phyloP scores from a whole-genome alignment of 345 rosid species.

The Lumnitzera racemosa region DNA sequence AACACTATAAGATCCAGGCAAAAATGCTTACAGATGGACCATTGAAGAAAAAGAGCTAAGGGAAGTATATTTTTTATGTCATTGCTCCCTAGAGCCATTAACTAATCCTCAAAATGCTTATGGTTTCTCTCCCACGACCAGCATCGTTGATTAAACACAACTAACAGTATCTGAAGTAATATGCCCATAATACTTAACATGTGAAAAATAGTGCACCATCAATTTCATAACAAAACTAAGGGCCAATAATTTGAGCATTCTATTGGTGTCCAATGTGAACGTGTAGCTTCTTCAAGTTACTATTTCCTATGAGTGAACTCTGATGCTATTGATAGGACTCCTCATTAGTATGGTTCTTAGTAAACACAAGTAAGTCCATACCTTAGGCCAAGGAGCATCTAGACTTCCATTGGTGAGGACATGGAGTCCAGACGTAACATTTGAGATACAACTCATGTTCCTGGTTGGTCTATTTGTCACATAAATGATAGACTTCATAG shows the following conservation, averaged over 20 bases:
- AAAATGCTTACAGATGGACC: not conserved
- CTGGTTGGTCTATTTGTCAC: constrained; percentile 57
- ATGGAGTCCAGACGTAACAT: constrained; percentile 70
- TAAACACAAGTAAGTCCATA: constrained; percentile 3
- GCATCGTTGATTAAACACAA: no score
- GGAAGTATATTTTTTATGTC: not conserved
- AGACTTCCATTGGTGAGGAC: constrained; percentile 66
- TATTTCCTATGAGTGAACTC: not conserved
- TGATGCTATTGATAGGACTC: not conserved
- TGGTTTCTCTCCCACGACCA: no score
- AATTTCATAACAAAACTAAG: no score
- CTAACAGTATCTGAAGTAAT: no score
- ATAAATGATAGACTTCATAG: constrained; percentile 51
- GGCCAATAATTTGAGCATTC: no score
- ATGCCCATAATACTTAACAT: no score
- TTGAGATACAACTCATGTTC: constrained; percentile 21
- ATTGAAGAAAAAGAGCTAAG: not conserved
- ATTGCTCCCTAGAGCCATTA: no score
- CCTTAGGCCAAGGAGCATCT: constrained; percentile 89
- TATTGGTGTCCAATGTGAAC: no score
- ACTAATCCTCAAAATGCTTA: no score
- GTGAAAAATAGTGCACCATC: no score
- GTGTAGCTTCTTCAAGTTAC: not conserved
- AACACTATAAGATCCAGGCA: not conserved
- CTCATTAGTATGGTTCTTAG: not conserved